Conservation (phyloP, 1,284 basidiomycete genomes). For the Microbotryum scabiosae region DNA sequence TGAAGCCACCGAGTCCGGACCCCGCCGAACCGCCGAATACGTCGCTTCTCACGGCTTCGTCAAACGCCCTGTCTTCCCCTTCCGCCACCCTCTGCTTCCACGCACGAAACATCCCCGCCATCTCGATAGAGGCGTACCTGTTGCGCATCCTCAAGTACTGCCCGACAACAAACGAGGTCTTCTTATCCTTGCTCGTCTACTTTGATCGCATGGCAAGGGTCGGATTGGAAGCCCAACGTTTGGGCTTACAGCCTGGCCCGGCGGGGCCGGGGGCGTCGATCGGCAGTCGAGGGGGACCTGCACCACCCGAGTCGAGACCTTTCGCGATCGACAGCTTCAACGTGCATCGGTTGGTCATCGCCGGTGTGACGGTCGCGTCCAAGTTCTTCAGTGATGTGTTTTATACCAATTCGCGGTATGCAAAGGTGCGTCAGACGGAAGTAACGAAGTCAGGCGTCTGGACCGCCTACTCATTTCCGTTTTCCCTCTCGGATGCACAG, state of each 20-base stretch:
- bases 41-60: conserved; percentile 61
- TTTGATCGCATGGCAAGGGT: conserved; percentile 69
- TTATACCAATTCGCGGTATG: conserved; percentile 98
- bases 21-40: conserved; percentile 19
- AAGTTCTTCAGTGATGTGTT: conserved; percentile 99
- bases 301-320: conserved; percentile 30
- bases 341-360: conserved; percentile 90
- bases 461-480: not conserved
- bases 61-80: conserved; percentile 63
- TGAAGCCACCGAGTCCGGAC: not conserved
- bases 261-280: conserved; percentile 4
- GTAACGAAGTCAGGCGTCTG: no score
- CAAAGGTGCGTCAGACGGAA: conserved; percentile 60
- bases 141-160: conserved; percentile 95
- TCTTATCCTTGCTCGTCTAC: conserved; percentile 86
- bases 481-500: conserved; percentile 42
- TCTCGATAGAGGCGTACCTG: conserved; percentile 88
- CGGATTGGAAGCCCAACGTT: conserved; percentile 25
- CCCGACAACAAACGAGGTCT: conserved; percentile 96
- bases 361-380: conserved; percentile 93
- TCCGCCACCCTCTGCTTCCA: conserved; percentile 86
- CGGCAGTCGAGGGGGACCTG: not conserved
- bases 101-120: conserved; percentile 88
- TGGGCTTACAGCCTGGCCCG: conserved; percentile 20
- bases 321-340: conserved; percentile 98